phyloP scores from a whole-genome alignment of 306 rosid species.

The Glycyrrhiza uralensis region DNA sequence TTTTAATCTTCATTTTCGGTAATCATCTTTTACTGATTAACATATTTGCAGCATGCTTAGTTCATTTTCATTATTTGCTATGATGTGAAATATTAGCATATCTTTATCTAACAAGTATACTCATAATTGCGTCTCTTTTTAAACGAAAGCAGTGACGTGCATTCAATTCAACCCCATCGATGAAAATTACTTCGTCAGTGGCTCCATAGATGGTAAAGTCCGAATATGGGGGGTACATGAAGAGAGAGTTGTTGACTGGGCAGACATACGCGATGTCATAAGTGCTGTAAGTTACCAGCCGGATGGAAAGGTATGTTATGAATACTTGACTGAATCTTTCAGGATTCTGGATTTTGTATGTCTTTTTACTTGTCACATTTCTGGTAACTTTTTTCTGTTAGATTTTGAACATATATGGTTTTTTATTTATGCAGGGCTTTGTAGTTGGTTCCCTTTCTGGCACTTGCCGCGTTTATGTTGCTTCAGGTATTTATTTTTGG shows the following conservation, averaged over 20 bases:
- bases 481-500: constrained; percentile 56
- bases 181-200: constrained; percentile 76
- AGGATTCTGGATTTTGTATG: not conserved
- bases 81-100: not conserved
- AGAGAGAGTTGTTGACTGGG: constrained; percentile 91
- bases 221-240: constrained; percentile 77
- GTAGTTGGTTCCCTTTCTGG: constrained; percentile 74
- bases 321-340: not conserved
- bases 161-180: constrained; percentile 80
- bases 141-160: constrained; percentile 71
- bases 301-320: constrained; percentile 65
- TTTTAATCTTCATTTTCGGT: not conserved
- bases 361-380: not conserved
- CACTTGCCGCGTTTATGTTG: constrained; percentile 59
- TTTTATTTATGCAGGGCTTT: constrained; percentile 60
- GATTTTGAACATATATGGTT: constrained; percentile 10
- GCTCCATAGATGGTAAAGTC: constrained; percentile 88
- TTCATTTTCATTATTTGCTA: constrained; percentile 4
- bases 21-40: not conserved
- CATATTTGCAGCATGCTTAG: not conserved
- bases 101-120: not conserved
- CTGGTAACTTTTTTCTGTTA: not conserved
- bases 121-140: constrained; percentile 6
- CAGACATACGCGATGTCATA: constrained; percentile 63
- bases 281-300: constrained; percentile 79